phyloP scores from a whole-genome alignment of 2,329 filamentous ascomycete species.

The Aspergillus ibericus region DNA sequence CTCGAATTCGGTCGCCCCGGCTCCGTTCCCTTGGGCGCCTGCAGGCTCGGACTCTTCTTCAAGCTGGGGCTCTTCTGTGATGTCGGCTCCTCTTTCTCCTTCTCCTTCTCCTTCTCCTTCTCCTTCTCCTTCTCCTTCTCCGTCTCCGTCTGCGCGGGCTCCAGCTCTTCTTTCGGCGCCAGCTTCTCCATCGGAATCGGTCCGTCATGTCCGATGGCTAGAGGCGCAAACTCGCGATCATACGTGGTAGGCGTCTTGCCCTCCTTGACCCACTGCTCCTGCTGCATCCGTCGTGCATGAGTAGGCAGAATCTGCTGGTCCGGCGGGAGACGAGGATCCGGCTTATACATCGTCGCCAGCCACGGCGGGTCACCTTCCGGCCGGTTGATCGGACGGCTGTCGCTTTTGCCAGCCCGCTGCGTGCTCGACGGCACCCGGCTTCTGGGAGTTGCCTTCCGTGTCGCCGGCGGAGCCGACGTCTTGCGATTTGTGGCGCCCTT shows the following conservation, averaged over 20 bases:
- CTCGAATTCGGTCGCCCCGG: conserved; percentile 41
- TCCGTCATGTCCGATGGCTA: conserved; percentile 55
- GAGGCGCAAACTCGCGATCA: conserved; percentile 80
- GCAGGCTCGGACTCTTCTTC: conserved; percentile 25
- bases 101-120: conserved; percentile 7
- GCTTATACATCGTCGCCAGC: conserved; percentile 92
- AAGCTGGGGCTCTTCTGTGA: conserved; percentile 18
- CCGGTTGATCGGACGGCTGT: conserved; percentile 59
- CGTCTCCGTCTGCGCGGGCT: conserved; percentile 4
- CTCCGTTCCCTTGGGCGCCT: conserved; percentile 26
- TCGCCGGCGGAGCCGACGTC: conserved; percentile 38
- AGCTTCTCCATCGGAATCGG: conserved; percentile 22
- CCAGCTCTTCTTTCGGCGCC: conserved; percentile 15
- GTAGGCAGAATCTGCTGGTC: conserved; percentile 96
- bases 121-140: not conserved
- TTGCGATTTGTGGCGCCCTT: conserved; percentile 38
- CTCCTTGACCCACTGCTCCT: conserved; percentile 93
- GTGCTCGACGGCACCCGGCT: conserved; percentile 37
- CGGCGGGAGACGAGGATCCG: conserved; percentile 87
- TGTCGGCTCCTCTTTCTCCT: conserved; percentile 7
- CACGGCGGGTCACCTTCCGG: conserved; percentile 95
- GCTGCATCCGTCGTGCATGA: conserved; percentile 83
- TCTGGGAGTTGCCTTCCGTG: conserved; percentile 43
- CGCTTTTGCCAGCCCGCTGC: conserved; percentile 60
- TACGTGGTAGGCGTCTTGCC: conserved; percentile 83